These are phyloP conservation scores for Suillus brevipes DNA, from an alignment of 768 basidiomycete species.

Conservation along the genomic window DNA sequence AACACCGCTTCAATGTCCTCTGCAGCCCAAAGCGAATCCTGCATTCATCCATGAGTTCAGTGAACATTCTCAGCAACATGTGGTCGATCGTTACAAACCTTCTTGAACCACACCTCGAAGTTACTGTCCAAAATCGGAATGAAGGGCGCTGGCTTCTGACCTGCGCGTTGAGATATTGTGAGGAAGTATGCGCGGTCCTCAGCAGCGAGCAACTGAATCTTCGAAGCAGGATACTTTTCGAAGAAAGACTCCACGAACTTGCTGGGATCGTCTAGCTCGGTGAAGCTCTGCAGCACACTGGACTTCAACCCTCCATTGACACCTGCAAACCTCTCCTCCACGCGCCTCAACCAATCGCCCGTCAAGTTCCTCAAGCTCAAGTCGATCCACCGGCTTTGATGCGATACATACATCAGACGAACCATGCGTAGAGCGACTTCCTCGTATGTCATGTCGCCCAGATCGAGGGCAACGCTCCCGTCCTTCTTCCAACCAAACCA, in stretches of 20 bases:
- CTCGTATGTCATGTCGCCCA: conserved; percentile 98
- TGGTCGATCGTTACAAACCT: conserved; percentile 49
- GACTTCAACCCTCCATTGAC: conserved; percentile 81
- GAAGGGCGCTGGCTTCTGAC: conserved; percentile 98
- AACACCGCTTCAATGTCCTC: conserved; percentile 99
- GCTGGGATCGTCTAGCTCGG: conserved; percentile 77
- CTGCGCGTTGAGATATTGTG: conserved; percentile 91
- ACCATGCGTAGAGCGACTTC: conserved; percentile 92
- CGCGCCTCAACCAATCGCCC: conserved; percentile 95
- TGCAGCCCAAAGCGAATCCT: conserved; percentile 97
- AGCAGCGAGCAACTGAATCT: conserved; percentile 82
- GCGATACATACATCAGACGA: conserved; percentile 89
- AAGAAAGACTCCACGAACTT: conserved; percentile 83
- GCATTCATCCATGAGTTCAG: conserved; percentile 14
- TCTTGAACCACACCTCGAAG: conserved; percentile 99
- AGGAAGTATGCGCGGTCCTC: conserved; percentile 97
- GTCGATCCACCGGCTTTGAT: conserved; percentile 94
- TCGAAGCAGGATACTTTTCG: conserved; percentile 77
- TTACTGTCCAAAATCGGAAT: conserved; percentile 91
- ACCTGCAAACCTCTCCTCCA: conserved; percentile 94
- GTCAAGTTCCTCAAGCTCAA: conserved; percentile 87
- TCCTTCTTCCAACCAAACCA: conserved; percentile 99
- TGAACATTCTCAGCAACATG: conserved; percentile 5
- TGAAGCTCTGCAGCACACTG: conserved; percentile 83
- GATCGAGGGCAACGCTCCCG: conserved; percentile 76